Percentiles rank a stretch among this genome's conserved stretches.
Conservation (phyloP, 768 basidiomycete species). For the Cystofilobasidium capitatum region DNA sequence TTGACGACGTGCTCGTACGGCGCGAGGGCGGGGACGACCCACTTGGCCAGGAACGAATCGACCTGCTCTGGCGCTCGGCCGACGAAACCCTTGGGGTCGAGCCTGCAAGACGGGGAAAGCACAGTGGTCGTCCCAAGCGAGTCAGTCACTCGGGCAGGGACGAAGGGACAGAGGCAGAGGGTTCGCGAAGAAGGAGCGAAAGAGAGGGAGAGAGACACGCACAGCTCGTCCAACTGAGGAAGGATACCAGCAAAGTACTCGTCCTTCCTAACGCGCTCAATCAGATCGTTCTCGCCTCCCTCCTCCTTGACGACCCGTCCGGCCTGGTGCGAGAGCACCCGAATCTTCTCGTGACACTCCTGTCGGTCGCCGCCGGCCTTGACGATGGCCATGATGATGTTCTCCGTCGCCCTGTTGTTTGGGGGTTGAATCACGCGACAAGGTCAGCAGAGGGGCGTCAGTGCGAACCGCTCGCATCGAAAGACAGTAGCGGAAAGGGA, state of each 20-base stretch:
- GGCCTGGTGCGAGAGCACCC: constrained; percentile 90
- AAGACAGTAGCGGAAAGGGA: background rate
- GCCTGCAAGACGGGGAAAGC: constrained; percentile 23
- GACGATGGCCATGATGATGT: constrained; percentile 98
- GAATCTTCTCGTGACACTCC: constrained; percentile 90
- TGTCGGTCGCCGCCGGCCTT: constrained; percentile 84
- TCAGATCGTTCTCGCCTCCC: constrained; percentile 89
- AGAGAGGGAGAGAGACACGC: background rate
- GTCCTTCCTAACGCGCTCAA: constrained; percentile 70
- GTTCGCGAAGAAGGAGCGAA: background rate
- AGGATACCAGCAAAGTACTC: constrained; percentile 86
- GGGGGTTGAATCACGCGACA: background rate
- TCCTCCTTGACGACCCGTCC: constrained; percentile 88
- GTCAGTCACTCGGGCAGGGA: background rate
- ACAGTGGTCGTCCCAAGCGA: background rate
- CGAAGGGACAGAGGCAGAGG: background rate
- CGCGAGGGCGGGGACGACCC: constrained; percentile 71
- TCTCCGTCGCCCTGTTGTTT: constrained; percentile 66
- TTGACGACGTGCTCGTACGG: constrained; percentile 40
- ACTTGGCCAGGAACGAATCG: constrained; percentile 71
- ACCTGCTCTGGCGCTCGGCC: constrained; percentile 95
- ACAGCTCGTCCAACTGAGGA: constrained; percentile 58
- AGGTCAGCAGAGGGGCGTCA: background rate
- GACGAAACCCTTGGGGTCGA: constrained; percentile 81
- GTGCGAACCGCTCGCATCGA: background rate